phyloP scores from a whole-genome alignment of 805 yeast species.

The Clavispora santaluciae region DNA sequence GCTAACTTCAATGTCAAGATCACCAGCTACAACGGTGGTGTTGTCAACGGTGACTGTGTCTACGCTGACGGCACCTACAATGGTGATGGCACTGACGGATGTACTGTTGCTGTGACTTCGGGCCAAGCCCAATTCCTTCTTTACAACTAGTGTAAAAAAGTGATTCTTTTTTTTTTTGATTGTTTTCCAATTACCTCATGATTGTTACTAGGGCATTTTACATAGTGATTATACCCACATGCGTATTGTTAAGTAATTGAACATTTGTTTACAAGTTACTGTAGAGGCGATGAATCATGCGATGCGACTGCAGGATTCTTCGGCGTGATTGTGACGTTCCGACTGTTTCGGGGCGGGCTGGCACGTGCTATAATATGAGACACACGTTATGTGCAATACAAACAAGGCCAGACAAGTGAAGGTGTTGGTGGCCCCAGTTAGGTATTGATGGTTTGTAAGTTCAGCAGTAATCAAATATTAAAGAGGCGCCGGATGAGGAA shows the following conservation, averaged over 20 bases:
- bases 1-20: slow-evolving; percentile 59
- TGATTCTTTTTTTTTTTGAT: slow-evolving; percentile 1
- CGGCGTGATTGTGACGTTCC: too few relatives aligned
- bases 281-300: too few relatives aligned
- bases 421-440: too few relatives aligned
- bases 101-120: slow-evolving; percentile 84
- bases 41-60: slow-evolving; percentile 65
- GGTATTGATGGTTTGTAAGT: too few relatives aligned
- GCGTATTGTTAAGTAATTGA: neutral
- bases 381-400: too few relatives aligned
- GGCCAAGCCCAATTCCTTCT: slow-evolving; percentile 85
- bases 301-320: too few relatives aligned
- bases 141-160: slow-evolving; percentile 36
- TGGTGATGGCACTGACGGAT: slow-evolving; percentile 74
- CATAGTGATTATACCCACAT: neutral
- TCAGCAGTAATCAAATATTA: too few relatives aligned
- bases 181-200: neutral
- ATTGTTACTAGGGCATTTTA: neutral
- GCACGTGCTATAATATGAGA: too few relatives aligned
- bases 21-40: slow-evolving; percentile 61
- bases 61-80: slow-evolving; percentile 76
- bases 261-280: neutral
- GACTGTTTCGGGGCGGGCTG: too few relatives aligned
- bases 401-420: too few relatives aligned
- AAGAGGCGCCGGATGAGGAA: too few relatives aligned